These are phyloP conservation scores for Lactarius sp. DNA, from an alignment of 768 basidiomycete species.

Conservation along the genomic window DNA sequence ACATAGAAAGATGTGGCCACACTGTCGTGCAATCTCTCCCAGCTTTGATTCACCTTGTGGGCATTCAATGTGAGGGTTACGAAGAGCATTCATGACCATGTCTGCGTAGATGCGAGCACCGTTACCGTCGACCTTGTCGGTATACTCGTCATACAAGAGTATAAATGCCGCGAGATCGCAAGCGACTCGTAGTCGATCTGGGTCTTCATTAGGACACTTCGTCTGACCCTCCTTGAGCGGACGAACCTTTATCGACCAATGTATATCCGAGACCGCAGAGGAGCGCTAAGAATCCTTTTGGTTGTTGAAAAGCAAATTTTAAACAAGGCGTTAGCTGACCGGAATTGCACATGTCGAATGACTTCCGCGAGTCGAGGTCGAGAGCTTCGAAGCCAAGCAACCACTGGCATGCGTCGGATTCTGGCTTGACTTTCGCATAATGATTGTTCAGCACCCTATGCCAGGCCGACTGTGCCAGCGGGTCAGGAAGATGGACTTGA, in stretches of 20 bases:
- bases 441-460: conserved; percentile 37
- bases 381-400: conserved; percentile 37
- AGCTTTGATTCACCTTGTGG: conserved; percentile 37
- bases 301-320: no score
- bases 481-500: conserved; percentile 36
- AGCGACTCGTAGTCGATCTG: no score
- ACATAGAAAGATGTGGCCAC: conserved; percentile 21
- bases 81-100: conserved; percentile 39
- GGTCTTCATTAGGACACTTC: no score
- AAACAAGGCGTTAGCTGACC: no score
- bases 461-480: conserved; percentile 43
- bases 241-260: conserved; percentile 38
- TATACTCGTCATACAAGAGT: conserved; percentile 41
- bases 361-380: conserved; percentile 32
- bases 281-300: conserved; percentile 29
- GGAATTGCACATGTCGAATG: conserved; percentile 42
- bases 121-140: conserved; percentile 37
- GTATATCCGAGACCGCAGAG: conserved; percentile 38
- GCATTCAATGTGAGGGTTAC: conserved; percentile 35
- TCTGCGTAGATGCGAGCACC: conserved; percentile 33
- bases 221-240: no score
- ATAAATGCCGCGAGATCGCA: no score
- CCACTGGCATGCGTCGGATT: conserved; percentile 40
- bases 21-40: conserved; percentile 41
- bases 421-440: conserved; percentile 34